These are phyloP conservation scores for Dictyostelium discoideum DNA, from an alignment of 78 protist species.

Conservation along the genomic window DNA sequence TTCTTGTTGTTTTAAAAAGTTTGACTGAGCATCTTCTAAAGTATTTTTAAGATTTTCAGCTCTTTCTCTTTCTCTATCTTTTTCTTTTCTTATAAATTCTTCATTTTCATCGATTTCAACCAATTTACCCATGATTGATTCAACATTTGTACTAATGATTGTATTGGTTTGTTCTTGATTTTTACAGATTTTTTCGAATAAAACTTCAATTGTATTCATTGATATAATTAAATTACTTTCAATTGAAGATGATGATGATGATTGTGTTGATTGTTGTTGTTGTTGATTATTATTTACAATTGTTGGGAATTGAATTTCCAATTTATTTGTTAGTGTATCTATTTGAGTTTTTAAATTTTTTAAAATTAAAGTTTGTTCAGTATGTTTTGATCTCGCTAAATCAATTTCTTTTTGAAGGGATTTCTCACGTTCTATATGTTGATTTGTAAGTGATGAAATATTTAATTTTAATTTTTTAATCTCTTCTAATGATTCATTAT, in stretches of 20 bases:
- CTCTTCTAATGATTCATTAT: background rate
- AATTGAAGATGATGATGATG: background rate
- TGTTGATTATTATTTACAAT: constrained; percentile 7
- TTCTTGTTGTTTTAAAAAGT: constrained; percentile 7
- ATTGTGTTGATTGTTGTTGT: background rate
- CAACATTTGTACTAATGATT: background rate
- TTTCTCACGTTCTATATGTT: constrained; percentile 8
- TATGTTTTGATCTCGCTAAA: background rate
- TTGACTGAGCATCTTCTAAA: constrained; percentile 1
- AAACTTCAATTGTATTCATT: background rate
- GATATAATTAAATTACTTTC: background rate
- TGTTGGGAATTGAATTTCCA: constrained; percentile 50
- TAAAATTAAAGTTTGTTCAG: background rate
- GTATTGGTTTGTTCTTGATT: constrained; percentile 22
- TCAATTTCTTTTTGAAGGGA: background rate
- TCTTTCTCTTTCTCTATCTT: constrained; percentile 5
- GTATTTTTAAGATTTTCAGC: background rate
- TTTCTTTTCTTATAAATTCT: background rate
- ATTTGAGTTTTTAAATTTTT: constrained; percentile 10
- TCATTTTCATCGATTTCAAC: constrained; percentile 23
- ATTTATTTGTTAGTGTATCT: constrained; percentile 15
- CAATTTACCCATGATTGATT: background rate
- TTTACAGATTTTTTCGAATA: constrained; percentile 32
- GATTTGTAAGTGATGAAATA: background rate
- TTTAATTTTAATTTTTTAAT: background rate